These are phyloP conservation scores for Hymenoscyphus repandus DNA, from an alignment of 2,329 filamentous ascomycete genomes.

Conservation along the genomic window DNA sequence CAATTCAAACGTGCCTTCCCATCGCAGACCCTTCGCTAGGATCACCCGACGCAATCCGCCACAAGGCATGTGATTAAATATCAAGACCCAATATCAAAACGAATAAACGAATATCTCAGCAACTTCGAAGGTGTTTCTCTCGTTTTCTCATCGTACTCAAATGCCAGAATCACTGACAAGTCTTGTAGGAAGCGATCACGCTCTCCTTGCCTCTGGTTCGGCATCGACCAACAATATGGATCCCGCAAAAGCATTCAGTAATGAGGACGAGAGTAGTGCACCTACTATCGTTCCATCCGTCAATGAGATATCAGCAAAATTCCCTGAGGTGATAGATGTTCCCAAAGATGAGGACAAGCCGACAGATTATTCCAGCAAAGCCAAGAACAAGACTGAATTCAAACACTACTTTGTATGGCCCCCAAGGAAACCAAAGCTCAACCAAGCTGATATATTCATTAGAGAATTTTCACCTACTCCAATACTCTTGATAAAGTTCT, in stretches of 20 bases:
- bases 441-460: neutral
- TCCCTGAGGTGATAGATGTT: neutral
- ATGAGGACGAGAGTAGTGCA: neutral
- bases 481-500: conserved; percentile 21
- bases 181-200: no score
- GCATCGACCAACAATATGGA: no score
- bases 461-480: conserved; percentile 28
- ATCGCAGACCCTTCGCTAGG: no score
- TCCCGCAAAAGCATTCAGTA: neutral
- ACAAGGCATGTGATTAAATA: no score
- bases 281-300: neutral
- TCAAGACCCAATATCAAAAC: no score
- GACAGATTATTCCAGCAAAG: conserved; percentile 25
- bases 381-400: conserved; percentile 20
- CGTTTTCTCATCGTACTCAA: no score
- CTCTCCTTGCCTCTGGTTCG: no score
- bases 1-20: no score
- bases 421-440: neutral
- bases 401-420: conserved; percentile 21
- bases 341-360: conserved; percentile 1
- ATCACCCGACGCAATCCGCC: no score
- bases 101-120: no score
- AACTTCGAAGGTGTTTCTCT: no score
- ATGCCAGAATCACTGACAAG: no score
- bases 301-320: neutral